phyloP scores from a whole-genome alignment of 2,329 filamentous ascomycete species.

The Claviceps cyperi region DNA sequence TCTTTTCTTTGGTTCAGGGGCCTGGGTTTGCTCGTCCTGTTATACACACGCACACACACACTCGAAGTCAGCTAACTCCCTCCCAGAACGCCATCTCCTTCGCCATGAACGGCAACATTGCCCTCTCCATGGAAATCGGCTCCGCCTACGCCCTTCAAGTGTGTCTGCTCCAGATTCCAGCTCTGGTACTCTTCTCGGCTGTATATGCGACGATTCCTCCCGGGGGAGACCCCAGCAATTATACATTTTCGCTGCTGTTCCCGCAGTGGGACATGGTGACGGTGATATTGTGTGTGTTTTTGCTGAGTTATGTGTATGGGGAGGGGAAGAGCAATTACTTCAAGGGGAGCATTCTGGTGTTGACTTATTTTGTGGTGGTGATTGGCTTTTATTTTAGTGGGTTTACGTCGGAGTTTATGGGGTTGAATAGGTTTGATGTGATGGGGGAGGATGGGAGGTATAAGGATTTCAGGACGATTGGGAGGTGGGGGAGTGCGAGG shows the following conservation, averaged over 20 bases:
- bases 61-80: not conserved
- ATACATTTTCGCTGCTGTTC: conserved; percentile 79
- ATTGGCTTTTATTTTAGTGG: conserved; percentile 81
- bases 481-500: conserved; percentile 24
- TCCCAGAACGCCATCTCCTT: conserved; percentile 95
- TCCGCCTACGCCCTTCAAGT: conserved; percentile 95
- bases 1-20: not conserved
- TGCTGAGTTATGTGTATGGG: conserved; percentile 93
- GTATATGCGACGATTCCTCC: conserved; percentile 39
- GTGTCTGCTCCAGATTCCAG: conserved; percentile 85
- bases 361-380: conserved; percentile 86
- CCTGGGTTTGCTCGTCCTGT: too few species aligned
- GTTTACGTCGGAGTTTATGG: conserved; percentile 31
- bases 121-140: conserved; percentile 96
- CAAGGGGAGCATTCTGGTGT: conserved; percentile 88
- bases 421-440: conserved; percentile 36
- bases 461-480: conserved; percentile 39
- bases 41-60: too few species aligned
- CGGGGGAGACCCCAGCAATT: conserved; percentile 29
- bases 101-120: conserved; percentile 99
- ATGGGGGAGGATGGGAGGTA: conserved; percentile 36
- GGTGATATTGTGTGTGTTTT: conserved; percentile 87
- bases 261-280: conserved; percentile 99
- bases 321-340: conserved; percentile 99
- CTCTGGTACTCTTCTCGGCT: conserved; percentile 81